Evolutionary conservation across 164 flowering plant genomes (phyloP), one percentile per base, ranked within the genome.

Genomic region (Hamamelis virginiana): DNA sequence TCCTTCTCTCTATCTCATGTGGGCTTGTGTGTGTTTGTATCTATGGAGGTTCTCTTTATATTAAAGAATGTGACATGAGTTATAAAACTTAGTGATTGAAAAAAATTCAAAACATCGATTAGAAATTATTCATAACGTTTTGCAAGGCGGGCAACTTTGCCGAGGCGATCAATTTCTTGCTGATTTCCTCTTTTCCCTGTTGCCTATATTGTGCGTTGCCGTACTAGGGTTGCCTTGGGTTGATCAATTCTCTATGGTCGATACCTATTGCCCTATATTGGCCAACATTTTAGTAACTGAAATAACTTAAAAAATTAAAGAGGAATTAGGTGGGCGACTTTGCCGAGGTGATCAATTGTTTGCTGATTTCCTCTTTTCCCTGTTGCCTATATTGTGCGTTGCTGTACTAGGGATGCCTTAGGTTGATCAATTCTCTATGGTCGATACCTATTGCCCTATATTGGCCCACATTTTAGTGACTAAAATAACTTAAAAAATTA

Each of bases 61-160:
- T n/a, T n/a, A n/a, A n/a, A n/a, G n/a, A n/a, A n/a, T n/a, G n/a
- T n/a, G n/a, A n/a, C n/a, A n/a, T n/a, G n/a, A n/a, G n/a, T n/a
- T n/a, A n/a, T n/a, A n/a, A n/a, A n/a, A n/a, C n/a, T n/a, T n/a
- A 27, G 53, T 23, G 14, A 41, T 57, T 57, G 8, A 23, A 21
- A 33, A n/a, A 6, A 2, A 33, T 6, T 33, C 41, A 6, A 33
- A 33, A 33, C 2, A 33, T 33, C 6, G 41, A 33, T 33, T 2
- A 6, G 41, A 33, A 33, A 33, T 33, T 33, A 2, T 33, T 33
- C 41, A 6, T 33, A 33, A 33, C 2, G 6, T 2, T n/a, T 33
- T 51, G 22, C 18, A 14, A 51, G 21, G 23, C 27, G 53, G 85
- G 83, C 82, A 80, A 81, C 85, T 78, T 83, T 84, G 81, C 83